Conservation (phyloP, 176 grass and related monocot species). For the Musa schizocarpa region DNA sequence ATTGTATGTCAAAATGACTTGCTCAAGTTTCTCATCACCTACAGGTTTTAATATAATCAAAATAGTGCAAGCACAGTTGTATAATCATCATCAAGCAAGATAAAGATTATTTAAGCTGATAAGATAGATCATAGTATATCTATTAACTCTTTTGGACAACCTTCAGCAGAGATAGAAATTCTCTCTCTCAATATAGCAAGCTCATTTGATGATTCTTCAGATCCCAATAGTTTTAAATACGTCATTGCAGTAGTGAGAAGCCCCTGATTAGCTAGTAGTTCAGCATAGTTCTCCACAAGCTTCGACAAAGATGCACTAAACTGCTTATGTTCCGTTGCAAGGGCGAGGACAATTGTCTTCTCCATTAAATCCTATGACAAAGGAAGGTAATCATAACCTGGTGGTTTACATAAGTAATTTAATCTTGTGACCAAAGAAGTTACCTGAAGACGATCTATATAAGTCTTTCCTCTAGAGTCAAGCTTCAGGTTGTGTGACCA, state of each 20-base stretch:
- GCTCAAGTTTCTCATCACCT: no score
- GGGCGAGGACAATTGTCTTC: slow-evolving; percentile 88
- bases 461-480: slow-evolving; percentile 69
- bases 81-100: background rate
- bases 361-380: slow-evolving; percentile 93
- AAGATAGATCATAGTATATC: background rate
- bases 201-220: slow-evolving; percentile 72
- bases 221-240: slow-evolving; percentile 86
- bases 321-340: slow-evolving; percentile 82
- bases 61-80: background rate
- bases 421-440: slow-evolving; percentile 12
- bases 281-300: slow-evolving; percentile 94
- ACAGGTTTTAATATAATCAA: no score
- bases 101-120: background rate
- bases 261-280: slow-evolving; percentile 88
- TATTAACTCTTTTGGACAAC: slow-evolving; percentile 1
- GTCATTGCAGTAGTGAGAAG: slow-evolving; percentile 95
- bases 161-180: slow-evolving; percentile 63
- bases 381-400: slow-evolving; percentile 8
- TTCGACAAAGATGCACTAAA: slow-evolving; percentile 80
- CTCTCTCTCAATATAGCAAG: slow-evolving; percentile 85
- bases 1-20: no score
- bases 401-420: background rate
- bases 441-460: slow-evolving; percentile 98
- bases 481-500: slow-evolving; percentile 77